Base-by-base conservation (phyloP, 352 stramenopile genomes). In the Discostella stelligera region DNA sequence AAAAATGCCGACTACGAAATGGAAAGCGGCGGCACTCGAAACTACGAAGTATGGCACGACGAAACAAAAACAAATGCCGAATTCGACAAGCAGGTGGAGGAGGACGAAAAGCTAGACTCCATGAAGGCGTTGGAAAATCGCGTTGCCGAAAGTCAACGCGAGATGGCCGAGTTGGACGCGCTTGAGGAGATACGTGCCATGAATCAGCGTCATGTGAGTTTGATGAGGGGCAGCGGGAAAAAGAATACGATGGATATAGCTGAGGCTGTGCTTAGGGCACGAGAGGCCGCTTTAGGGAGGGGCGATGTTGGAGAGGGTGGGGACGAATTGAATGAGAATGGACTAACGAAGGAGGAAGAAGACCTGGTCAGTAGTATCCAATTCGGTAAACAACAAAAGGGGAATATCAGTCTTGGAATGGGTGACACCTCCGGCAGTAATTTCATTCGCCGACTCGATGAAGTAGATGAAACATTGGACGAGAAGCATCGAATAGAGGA, bases 41-140 rank as follows among this genome's bases (percentile, higher is more conserved):
- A 98, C 77, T 99, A 98, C 89, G 97, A 99, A 82, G 90, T 96
- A 0, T 98, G 96, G 92, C 94, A 96, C 39, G 96, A 99, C 80
- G 96, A 91, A 62, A 82, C 85, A n/a, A 86, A 93, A 59, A 85
- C 79, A 37, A 89, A 86, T 71, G 84, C 92, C 41, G 74, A 89
- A 60, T 79, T 79, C 21, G 61, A 74, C 20, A 82, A 85, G 61
- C 77, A 89, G 65, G 71, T 95, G 71, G 89, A 95, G 54, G 94
- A 97, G 30, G 95, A 98, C 72, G 96, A 98, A 85, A 96, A 97
- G 59, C 91, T 93, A 11, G 96, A 98, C 87, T 85, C 94, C 6
- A 98, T 99, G 95, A 98, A 98, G 80, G 94, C 94, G 46, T 89
- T 99, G 48, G 97, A 99, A 82, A 99, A 98, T 91, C 89, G 96